phyloP scores from a whole-genome alignment of 106 monocot genomes.

The Apostasia ramifera region DNA sequence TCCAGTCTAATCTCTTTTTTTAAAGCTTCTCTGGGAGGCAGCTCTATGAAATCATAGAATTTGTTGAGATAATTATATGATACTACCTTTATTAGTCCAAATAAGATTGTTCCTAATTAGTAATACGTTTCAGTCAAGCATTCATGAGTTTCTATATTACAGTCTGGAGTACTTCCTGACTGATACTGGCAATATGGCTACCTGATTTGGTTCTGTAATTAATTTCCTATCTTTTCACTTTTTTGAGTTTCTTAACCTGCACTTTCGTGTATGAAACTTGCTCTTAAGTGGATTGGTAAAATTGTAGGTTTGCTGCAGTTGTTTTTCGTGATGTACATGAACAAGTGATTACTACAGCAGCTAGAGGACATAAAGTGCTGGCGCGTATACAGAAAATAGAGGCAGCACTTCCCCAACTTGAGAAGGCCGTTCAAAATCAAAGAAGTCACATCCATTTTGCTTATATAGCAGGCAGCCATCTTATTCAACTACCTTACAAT shows the following conservation, averaged over 20 bases:
- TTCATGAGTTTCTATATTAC: no score
- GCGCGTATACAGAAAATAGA: constrained; percentile 50
- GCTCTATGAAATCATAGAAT: no score
- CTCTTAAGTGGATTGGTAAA: background rate
- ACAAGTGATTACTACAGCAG: constrained; percentile 43
- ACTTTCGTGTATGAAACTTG: background rate
- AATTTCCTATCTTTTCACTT: background rate
- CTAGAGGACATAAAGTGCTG: constrained; percentile 54
- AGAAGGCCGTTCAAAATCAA: constrained; percentile 51
- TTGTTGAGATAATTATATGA: no score
- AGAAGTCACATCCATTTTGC: constrained; percentile 63
- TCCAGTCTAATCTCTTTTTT: no score
- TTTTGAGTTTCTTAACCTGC: background rate
- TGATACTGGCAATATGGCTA: background rate
- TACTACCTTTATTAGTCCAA: no score
- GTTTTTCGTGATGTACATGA: constrained; percentile 69
- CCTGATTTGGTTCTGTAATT: background rate
- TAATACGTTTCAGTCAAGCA: no score
- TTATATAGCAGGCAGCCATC: constrained; percentile 48
- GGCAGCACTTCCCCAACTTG: constrained; percentile 49
- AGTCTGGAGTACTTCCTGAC: no score
- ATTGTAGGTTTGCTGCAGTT: constrained; percentile 59
- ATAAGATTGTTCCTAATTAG: no score
- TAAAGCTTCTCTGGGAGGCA: no score
- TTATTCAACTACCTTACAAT: background rate